Evolutionary conservation across 2,329 filamentous ascomycete species (phyloP), one percentile per base, ranked within the genome.

Genomic region (Samsoniella hepiali): DNA sequence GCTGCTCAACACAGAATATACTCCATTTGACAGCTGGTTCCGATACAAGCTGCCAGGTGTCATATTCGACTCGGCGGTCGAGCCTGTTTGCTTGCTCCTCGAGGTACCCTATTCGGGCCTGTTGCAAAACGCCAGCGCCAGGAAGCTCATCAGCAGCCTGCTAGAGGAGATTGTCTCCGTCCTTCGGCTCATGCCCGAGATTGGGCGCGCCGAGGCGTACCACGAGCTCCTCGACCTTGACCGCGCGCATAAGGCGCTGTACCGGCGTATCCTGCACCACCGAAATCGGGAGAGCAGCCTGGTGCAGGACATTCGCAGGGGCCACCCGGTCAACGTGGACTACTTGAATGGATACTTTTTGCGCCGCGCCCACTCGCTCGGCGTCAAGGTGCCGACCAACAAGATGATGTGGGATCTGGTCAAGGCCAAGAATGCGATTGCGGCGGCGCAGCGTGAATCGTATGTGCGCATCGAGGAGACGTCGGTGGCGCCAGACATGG

Each of bases 311-410:
- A 79, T 93, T 13, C 77, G 84, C 11, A 73, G 76, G 1, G 89
- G 90, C 1, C 77, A 78, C 65, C 76, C 81, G 64, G 92, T 91
- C 0, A 92, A 97, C 70, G 84, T 97, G 47, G 86, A 93, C 53
- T 96, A 89, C 70, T 84, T 94, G 68, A 97, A 96, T 73, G 94
- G 93, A 0, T 99, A 94, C 77, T 89, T 99, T 65, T 82, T 96
- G 38, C 82, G 80, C 58, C 84, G 89, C 47, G 95, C 90, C 0
- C 82, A 85, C 69, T 84, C 91, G 72, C 70, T 93, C 65, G 91
- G 91, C 1, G 79, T 97, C n/a, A 79, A 84, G 58, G 88, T 88
- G 69, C 84, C 86, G 11, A 80, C 88, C 65, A 95, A 96, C 72
- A 87, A 88, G 69, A 83, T 91, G 80, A 79, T 96, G 49, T 79